Evolutionary conservation across 1,139 yeast genomes (phyloP), one percentile per base, ranked within the genome.

Genomic region (Tardiomyces depauwii): DNA sequence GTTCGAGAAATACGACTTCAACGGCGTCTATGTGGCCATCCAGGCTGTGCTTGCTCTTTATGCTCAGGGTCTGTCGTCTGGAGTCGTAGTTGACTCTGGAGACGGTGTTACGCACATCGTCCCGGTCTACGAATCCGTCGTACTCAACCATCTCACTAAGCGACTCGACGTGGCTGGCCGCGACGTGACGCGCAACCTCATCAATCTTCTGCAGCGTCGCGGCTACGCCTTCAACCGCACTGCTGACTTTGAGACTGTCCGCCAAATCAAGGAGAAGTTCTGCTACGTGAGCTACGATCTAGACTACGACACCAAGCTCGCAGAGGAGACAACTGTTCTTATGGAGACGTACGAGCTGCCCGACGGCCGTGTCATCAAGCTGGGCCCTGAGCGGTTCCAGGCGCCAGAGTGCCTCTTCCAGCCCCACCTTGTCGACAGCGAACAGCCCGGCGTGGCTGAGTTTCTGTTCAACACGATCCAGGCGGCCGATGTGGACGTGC

Each of bases 351-450:
- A 86, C 64, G 96, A 91, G 67, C 75, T 93, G 52, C 98, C 98
- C 12, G 98, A 91, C 66, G 98, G 98, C 46, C 78, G 98, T 66
- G 79, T 85, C 39, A 88, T 91, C 58, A 86, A 84, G 65, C 86
- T 89, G 42, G 97, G 98, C 2, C 85, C 93, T 32, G 98, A 91
- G 67, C 77, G 98, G 66, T 91, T 86, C 64, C 95, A 88, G 68
- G 98, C 98, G 2, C 96, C 98, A 36, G 98, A 91, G 67, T 91
- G 98, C 70, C 74, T 91, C 58, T 91, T 91, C 77, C 98, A 93
- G 70, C 98, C 98, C 46, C 80, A 82, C 58, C 75, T 91, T 57
- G 96, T 91, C n/a, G 98, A 89, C 64, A 87, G 86, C 49, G 98
- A 91, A 69, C 96, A 88, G 64, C 95, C 95, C 1, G 98, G 98